These are phyloP conservation scores for Draba incana DNA, from an alignment of 345 rosid species.

Conservation along the genomic window DNA sequence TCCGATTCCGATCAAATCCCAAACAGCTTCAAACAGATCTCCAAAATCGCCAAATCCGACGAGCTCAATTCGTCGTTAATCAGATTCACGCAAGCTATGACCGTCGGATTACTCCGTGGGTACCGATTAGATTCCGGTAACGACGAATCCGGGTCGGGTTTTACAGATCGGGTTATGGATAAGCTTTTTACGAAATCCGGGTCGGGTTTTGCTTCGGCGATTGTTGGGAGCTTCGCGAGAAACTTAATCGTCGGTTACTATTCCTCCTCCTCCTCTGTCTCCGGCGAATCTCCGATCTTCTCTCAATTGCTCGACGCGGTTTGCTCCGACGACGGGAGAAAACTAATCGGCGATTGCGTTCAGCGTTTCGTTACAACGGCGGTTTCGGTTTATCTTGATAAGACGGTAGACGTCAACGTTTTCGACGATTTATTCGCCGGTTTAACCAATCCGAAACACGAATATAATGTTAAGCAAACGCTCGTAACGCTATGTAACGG, in stretches of 20 bases:
- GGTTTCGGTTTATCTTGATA: slow-evolving; percentile 82
- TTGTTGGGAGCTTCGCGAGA: slow-evolving; percentile 84
- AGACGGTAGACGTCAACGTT: slow-evolving; percentile 62
- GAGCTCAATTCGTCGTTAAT: slow-evolving; percentile 58
- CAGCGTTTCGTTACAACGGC: slow-evolving; percentile 75
- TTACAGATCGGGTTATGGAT: slow-evolving; percentile 58
- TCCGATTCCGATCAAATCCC: slow-evolving; percentile 79
- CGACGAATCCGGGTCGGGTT: slow-evolving; percentile 43
- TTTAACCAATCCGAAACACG: slow-evolving; percentile 75
- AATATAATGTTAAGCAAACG: slow-evolving; percentile 51
- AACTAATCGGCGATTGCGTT: slow-evolving; percentile 68
- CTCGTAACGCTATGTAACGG: slow-evolving; percentile 60
- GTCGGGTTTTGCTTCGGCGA: slow-evolving; percentile 72
- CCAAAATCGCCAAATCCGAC: slow-evolving; percentile 55
- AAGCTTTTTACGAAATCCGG: slow-evolving; percentile 69
- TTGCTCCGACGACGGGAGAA: slow-evolving; percentile 51
- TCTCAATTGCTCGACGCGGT: slow-evolving; percentile 51
- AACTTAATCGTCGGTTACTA: slow-evolving; percentile 60
- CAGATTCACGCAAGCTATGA: slow-evolving; percentile 56
- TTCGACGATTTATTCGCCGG: slow-evolving; percentile 71
- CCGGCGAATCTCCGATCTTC: slow-evolving; percentile 16
- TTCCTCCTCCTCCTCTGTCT: slow-evolving; percentile 7
- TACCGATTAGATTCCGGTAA: slow-evolving; percentile 35
- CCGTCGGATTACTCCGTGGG: slow-evolving; percentile 57
- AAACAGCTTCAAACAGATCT: slow-evolving; percentile 69